Evolutionary conservation across 108 stramenopile species (phyloP), one percentile per base, ranked within the genome.

Genomic region (Pseudonitzschia multistriata): DNA sequence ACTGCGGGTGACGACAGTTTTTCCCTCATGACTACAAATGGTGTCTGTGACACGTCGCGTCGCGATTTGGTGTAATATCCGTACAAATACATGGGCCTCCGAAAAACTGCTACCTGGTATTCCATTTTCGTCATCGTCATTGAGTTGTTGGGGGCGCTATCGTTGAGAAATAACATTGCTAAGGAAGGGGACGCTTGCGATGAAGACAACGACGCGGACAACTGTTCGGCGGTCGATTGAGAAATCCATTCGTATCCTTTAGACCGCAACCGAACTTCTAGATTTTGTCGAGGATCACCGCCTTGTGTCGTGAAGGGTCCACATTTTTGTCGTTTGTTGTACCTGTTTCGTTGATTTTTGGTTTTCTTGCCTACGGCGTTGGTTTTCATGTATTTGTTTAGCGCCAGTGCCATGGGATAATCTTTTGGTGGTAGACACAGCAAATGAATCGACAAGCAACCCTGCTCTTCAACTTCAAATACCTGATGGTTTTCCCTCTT

Each of bases 31-130:
- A 92, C 88, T 60, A 81, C 86, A 74, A 93, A 93, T 2, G 91
- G 91, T 0, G 88, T 83, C 56, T 93, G 91, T 0, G 88, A 86
- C 15, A 89, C 73, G 62, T 93, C 88, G 28, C 91, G 57, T 54
- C 87, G 62, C 13, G 77, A 53, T 71, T 93, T 93, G 24, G 91
- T 93, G 45, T 93, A 93, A 5, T 62, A 74, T n/a, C 87, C 85
- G 21, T 78, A 65, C 24, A 93, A 34, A 39, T 77, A 88, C 50
- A 89, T 87, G 24, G 91, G 85, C 19, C 74, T 50, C 42, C 91
- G 72, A 84, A 86, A 88, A 17, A 83, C 71, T 3, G 82, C 76
- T 17, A 86, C 79, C 68, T 80, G 71, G 24, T 71, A 66, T 45
- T 77, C 70, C 65, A 77, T 50, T 7, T 0, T 48, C 57, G 22